Evolutionary conservation across 306 rosid genomes (phyloP).

Genomic region (Oemleria cerasiformis): DNA sequence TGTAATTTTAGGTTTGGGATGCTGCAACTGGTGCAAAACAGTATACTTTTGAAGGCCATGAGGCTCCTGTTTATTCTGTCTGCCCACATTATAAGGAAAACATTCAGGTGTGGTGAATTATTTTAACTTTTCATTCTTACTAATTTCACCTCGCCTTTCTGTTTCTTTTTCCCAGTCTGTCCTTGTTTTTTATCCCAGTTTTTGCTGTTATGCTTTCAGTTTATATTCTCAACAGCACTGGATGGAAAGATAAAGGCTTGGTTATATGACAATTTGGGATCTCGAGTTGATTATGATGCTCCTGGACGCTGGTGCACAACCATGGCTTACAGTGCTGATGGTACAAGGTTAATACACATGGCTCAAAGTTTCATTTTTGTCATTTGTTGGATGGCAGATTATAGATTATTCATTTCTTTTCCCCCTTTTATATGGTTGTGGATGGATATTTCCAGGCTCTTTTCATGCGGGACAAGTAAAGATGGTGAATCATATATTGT

Average conservation of each 20-base stretch:
- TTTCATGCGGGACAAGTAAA: slow-evolving; percentile 95
- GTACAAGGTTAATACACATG: slow-evolving; percentile 62
- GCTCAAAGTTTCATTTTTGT: slow-evolving; percentile 4
- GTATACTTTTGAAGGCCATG: slow-evolving; percentile 86
- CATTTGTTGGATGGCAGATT: slow-evolving; percentile 5
- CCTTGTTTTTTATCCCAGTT: slow-evolving; percentile 3
- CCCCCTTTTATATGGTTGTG: slow-evolving; percentile 12
- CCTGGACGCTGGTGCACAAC: slow-evolving; percentile 98
- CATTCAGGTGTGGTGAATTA: slow-evolving; percentile 57
- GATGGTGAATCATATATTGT: slow-evolving; percentile 92
- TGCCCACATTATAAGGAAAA: slow-evolving; percentile 92
- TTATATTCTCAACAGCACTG: slow-evolving; percentile 89
- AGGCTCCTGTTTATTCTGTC: slow-evolving; percentile 88
- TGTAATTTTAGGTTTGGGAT: slow-evolving; percentile 80
- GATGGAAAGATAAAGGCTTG: slow-evolving; percentile 98
- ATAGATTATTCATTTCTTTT: background rate
- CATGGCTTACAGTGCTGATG: slow-evolving; percentile 93
- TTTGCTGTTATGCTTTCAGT: slow-evolving; percentile 49
- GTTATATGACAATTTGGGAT: slow-evolving; percentile 89
- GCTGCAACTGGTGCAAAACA: slow-evolving; percentile 71
- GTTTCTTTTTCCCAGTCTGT: slow-evolving; percentile 5
- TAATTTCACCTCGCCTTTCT: slow-evolving; percentile 1
- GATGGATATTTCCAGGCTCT: slow-evolving; percentile 55
- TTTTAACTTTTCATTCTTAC: slow-evolving; percentile 9
- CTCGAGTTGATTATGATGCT: slow-evolving; percentile 97